Evolutionary conservation across 1,284 basidiomycete species (phyloP).

Genomic region (Ganoderma resinaceum): DNA sequence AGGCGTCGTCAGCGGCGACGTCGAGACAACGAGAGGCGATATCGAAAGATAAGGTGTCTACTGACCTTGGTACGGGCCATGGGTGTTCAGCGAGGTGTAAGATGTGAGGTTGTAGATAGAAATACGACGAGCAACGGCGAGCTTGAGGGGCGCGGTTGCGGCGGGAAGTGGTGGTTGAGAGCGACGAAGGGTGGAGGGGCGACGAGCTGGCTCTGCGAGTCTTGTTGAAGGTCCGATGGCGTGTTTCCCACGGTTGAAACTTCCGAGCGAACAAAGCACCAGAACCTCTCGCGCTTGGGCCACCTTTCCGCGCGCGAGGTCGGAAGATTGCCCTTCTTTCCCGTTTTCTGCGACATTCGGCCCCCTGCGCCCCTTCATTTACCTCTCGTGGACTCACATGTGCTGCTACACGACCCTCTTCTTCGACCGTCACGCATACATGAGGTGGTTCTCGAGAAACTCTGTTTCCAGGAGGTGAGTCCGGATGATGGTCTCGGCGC

Average conservation of each 20-base stretch:
- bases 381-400: neutral
- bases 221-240: conserved; percentile 41
- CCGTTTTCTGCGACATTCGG: conserved; percentile 16
- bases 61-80: conserved; percentile 82
- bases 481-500: conserved; percentile 12
- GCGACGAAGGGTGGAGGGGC: conserved; percentile 37
- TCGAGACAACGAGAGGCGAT: conserved; percentile 33
- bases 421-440: conserved; percentile 1
- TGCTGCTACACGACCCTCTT: neutral
- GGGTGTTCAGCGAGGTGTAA: conserved; percentile 37
- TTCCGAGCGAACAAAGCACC: conserved; percentile 35
- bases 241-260: conserved; percentile 40
- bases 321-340: conserved; percentile 30
- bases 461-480: neutral
- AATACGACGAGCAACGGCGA: conserved; percentile 30
- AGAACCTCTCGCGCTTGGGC: conserved; percentile 35
- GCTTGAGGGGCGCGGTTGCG: conserved; percentile 39
- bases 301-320: conserved; percentile 32
- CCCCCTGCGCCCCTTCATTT: neutral
- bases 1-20: conserved; percentile 40
- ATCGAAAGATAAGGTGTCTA: conserved; percentile 32
- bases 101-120: conserved; percentile 36
- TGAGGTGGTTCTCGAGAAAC: neutral
- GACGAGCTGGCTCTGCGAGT: conserved; percentile 32
- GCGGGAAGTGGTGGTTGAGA: conserved; percentile 48